Conservation (phyloP, 345 rosid genomes). For the Eucalyptus marginata region DNA sequence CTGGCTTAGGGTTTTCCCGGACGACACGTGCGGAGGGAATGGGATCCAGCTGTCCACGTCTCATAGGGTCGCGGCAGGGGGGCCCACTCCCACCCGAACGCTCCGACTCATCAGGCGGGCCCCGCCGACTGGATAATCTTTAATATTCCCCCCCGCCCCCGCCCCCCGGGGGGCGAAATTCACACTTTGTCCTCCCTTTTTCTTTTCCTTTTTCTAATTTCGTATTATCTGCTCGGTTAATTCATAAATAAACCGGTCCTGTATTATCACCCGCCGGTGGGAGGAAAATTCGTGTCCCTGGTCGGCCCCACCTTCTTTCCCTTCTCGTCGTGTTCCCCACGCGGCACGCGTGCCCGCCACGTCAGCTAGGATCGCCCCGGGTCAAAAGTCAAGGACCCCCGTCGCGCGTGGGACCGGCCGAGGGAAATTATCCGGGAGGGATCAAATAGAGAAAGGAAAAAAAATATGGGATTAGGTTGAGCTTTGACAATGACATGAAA, state of each 20-base stretch:
- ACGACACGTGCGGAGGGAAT: constrained; percentile 44
- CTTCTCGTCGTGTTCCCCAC: neutral
- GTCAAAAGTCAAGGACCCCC: neutral
- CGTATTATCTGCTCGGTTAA: neutral
- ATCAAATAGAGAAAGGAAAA: neutral
- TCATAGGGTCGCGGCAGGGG: constrained; percentile 27
- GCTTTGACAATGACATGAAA: neutral
- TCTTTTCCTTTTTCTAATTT: too few relatives aligned
- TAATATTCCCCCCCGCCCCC: neutral
- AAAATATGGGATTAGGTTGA: neutral
- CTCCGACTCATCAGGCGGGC: neutral
- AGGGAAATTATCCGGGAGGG: neutral
- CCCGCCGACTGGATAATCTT: neutral
- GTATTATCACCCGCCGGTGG: neutral
- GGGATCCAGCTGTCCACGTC: constrained; percentile 57
- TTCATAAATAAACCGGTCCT: neutral
- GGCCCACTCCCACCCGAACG: neutral
- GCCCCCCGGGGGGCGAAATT: neutral
- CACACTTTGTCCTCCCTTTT: neutral
- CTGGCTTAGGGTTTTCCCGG: constrained; percentile 61
- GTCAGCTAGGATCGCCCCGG: neutral
- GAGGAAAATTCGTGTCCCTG: neutral
- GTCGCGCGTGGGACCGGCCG: neutral
- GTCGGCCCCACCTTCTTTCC: neutral
- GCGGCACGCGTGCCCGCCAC: neutral